A percentile compares a stretch with the other conserved stretches of the same genome.
Evolutionary conservation across 1,139 yeast genomes (phyloP).

Genomic region (Diutina rugosa): DNA sequence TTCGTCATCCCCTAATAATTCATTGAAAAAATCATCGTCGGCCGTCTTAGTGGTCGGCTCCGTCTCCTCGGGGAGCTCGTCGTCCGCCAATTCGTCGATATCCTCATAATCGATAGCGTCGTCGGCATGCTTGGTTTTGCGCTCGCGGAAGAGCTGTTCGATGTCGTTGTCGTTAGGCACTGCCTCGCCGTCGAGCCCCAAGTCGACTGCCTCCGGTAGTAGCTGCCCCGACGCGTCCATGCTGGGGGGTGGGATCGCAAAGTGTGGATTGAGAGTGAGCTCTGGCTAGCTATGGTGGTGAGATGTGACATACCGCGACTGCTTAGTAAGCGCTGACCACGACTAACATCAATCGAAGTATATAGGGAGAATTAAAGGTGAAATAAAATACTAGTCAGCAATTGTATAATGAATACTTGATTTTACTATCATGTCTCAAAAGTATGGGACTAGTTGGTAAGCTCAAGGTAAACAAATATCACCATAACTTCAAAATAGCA

Average conservation of each 20-base stretch:
- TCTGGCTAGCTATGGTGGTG: not conserved
- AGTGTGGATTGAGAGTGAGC: not conserved
- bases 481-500: too few species aligned
- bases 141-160: not conserved
- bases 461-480: too few species aligned
- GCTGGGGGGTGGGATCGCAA: not conserved
- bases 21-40: conserved; percentile 4
- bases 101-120: conserved; percentile 95
- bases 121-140: conserved; percentile 54
- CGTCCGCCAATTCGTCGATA: conserved; percentile 89
- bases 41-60: conserved; percentile 11
- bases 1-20: conserved; percentile 22
- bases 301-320: not conserved
- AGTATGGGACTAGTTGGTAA: too few species aligned
- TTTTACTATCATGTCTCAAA: too few species aligned
- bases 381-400: too few species aligned
- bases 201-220: not conserved
- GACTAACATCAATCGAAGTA: too few species aligned
- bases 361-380: too few species aligned
- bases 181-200: not conserved
- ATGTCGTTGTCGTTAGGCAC: conserved; percentile 1
- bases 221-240: conserved; percentile 1
- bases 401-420: too few species aligned
- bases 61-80: conserved; percentile 9
- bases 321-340: not conserved